These are phyloP conservation scores for Cyberlindnera petersonii DNA, from an alignment of 805 yeast species.

Conservation along the genomic window DNA sequence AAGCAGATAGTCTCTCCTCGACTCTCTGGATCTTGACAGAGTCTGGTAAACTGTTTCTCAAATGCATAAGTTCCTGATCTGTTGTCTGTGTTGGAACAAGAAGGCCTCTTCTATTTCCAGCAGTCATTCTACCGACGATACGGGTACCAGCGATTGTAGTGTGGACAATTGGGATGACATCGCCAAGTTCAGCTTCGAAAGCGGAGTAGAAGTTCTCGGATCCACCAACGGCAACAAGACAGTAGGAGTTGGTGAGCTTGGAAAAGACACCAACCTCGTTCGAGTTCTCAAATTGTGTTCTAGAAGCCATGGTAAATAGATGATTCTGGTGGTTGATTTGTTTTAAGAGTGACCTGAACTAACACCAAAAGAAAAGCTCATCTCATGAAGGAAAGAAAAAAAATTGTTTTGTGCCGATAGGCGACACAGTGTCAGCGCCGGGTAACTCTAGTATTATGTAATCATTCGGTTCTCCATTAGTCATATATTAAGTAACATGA, in stretches of 20 bases:
- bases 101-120: constrained; percentile 96
- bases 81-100: constrained; percentile 97
- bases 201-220: constrained; percentile 87
- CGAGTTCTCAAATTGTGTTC: constrained; percentile 80
- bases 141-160: constrained; percentile 98
- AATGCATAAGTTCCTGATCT: constrained; percentile 96
- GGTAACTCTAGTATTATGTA: neutral
- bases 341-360: neutral
- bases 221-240: constrained; percentile 95
- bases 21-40: constrained; percentile 94
- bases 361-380: neutral
- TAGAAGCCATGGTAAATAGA: constrained; percentile 49
- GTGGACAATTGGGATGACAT: constrained; percentile 92
- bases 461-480: neutral
- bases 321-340: neutral
- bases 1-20: constrained; percentile 93
- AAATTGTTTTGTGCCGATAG: constrained; percentile 6
- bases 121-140: constrained; percentile 96
- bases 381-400: constrained; percentile 1
- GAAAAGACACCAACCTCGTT: constrained; percentile 93
- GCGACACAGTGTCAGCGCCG: constrained; percentile 4
- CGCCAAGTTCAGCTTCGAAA: constrained; percentile 96
- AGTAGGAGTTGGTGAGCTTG: constrained; percentile 92
- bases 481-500: too few species aligned
- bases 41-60: constrained; percentile 95